Conservation (phyloP, 805 yeast species). For the Grigorovia humatica region DNA sequence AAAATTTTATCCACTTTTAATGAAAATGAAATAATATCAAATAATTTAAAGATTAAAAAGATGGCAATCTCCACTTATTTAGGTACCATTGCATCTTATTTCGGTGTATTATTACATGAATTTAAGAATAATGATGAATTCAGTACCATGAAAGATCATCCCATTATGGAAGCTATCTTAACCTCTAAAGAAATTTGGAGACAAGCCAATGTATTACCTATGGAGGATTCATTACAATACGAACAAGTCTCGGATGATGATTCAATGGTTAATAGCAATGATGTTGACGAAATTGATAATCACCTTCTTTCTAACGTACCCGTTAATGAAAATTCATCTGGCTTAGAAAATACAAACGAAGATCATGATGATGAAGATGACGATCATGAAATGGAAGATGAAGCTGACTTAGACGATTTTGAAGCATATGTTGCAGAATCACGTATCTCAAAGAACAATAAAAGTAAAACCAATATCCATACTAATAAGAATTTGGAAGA, state of each 20-base stretch:
- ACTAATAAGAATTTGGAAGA: constrained; percentile 5
- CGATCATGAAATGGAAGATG: constrained; percentile 19
- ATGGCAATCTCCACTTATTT: constrained; percentile 70
- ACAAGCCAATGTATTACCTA: constrained; percentile 52
- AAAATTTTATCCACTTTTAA: constrained; percentile 34
- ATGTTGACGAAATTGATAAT: constrained; percentile 11
- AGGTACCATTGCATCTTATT: constrained; percentile 68
- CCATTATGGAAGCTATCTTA: constrained; percentile 79
- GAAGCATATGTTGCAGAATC: constrained; percentile 44
- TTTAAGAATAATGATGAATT: constrained; percentile 44
- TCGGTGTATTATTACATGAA: constrained; percentile 59
- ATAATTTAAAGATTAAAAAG: constrained; percentile 40
- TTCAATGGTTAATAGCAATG: constrained; percentile 9
- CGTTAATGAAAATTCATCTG: constrained; percentile 16
- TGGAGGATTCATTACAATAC: constrained; percentile 21
- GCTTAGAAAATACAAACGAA: constrained; percentile 12
- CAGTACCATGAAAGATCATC: constrained; percentile 67
- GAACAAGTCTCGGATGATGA: constrained; percentile 7
- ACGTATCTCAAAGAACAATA: constrained; percentile 38
- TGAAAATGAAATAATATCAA: constrained; percentile 18
- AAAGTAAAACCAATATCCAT: constrained; percentile 15
- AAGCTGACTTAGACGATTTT: constrained; percentile 30
- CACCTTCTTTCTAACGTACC: constrained; percentile 17
- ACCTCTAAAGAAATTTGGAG: constrained; percentile 84
- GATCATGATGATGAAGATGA: constrained; percentile 14